These are phyloP conservation scores for Auxenochlorella protothecoides DNA, from an alignment of 139 green algal genomes.

Conservation along the genomic window DNA sequence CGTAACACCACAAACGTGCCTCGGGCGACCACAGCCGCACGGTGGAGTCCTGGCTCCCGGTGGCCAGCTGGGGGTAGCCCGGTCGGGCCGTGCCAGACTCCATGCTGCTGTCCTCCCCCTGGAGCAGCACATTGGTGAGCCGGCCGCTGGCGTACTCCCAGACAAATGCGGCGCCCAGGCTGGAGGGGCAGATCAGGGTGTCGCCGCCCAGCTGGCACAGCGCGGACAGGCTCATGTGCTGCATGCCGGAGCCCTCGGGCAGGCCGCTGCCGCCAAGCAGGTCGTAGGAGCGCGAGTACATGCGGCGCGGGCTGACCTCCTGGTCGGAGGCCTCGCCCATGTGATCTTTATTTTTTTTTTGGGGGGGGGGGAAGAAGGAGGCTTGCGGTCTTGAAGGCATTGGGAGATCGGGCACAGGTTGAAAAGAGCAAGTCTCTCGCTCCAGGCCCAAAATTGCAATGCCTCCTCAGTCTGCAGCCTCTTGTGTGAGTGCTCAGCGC, in stretches of 20 bases:
- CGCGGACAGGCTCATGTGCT: no score
- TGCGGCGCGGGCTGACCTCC: constrained; percentile 14
- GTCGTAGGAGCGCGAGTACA: constrained; percentile 26
- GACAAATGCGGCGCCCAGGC: constrained; percentile 57
- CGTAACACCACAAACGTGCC: background rate
- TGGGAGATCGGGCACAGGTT: no score
- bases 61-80: constrained; percentile 25
- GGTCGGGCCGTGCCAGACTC: background rate
- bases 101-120: background rate
- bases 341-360: no score
- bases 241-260: no score
- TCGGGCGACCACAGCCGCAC: constrained; percentile 44
- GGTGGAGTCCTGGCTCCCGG: constrained; percentile 21
- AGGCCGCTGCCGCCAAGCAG: no score
- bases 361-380: no score
- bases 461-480: no score
- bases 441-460: no score
- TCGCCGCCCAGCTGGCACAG: constrained; percentile 26
- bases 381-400: no score
- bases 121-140: constrained; percentile 21
- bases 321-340: background rate
- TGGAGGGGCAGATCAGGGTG: constrained; percentile 35
- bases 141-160: constrained; percentile 37
- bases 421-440: no score
- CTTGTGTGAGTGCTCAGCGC: no score